These are phyloP conservation scores for Exophiala mesophila DNA, from an alignment of 2,329 filamentous ascomycete genomes.

Conservation along the genomic window DNA sequence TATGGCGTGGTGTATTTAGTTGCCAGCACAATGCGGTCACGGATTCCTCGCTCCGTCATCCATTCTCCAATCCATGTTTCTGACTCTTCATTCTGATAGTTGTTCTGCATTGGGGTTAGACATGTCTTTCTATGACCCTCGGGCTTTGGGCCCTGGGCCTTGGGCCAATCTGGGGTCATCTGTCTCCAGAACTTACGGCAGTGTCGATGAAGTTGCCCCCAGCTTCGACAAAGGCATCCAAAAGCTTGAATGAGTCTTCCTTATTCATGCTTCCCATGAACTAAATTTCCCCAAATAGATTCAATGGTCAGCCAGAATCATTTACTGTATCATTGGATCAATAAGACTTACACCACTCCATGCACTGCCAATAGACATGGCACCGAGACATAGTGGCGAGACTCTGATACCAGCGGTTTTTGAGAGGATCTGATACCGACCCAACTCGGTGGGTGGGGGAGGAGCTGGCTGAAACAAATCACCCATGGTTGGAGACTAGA, in stretches of 20 bases:
- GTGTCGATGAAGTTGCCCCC: slow-evolving; percentile 53
- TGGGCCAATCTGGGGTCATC: too few relatives aligned
- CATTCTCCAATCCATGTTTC: slow-evolving; percentile 50
- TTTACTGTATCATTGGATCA: too few relatives aligned
- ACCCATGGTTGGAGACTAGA: too few relatives aligned
- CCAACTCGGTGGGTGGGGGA: too few relatives aligned
- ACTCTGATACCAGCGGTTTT: slow-evolving; percentile 50
- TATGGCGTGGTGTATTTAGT: slow-evolving; percentile 49
- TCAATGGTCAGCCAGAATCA: too few relatives aligned
- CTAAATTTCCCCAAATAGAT: slow-evolving; percentile 44
- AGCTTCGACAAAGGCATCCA: slow-evolving; percentile 44
- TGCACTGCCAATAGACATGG: slow-evolving; percentile 56
- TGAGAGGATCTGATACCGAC: slow-evolving; percentile 49
- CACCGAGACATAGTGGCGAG: slow-evolving; percentile 51
- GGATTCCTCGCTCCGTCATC: slow-evolving; percentile 41
- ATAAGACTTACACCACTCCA: too few relatives aligned
- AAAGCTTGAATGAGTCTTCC: slow-evolving; percentile 41
- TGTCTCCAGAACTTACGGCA: too few relatives aligned
- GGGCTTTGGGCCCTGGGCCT: too few relatives aligned
- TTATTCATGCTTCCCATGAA: slow-evolving; percentile 37
- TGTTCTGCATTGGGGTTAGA: too few relatives aligned
- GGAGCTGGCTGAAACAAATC: too few relatives aligned
- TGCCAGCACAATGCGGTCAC: slow-evolving; percentile 50
- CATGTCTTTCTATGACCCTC: too few relatives aligned
- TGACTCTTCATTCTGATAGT: slow-evolving; percentile 40